These are phyloP conservation scores for Claviceps capensis DNA, from an alignment of 2,329 filamentous ascomycete species.

Conservation along the genomic window DNA sequence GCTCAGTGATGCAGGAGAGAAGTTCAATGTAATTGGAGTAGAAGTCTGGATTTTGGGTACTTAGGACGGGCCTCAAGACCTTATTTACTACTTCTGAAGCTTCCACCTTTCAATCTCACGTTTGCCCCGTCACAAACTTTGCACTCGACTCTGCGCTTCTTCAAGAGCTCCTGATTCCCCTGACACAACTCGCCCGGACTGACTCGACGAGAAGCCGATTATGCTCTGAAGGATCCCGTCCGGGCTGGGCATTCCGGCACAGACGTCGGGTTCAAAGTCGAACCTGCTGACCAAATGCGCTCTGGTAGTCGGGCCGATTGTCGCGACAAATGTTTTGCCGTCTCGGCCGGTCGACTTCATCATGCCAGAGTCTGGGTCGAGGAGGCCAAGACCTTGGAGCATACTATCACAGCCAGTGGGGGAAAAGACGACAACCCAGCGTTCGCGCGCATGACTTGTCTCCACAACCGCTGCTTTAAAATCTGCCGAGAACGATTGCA, in stretches of 20 bases:
- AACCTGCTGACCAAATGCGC: constrained; percentile 56
- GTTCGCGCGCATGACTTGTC: constrained; percentile 25
- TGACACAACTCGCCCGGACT: neutral
- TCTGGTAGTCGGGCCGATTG: constrained; percentile 86
- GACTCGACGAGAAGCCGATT: neutral
- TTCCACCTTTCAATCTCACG: neutral
- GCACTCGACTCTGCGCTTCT: neutral
- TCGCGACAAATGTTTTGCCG: constrained; percentile 53
- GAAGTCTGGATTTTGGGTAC: constrained; percentile 85
- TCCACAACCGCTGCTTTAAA: constrained; percentile 40
- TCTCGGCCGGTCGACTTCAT: constrained; percentile 16
- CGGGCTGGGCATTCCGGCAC: constrained; percentile 67
- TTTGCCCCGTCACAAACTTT: neutral
- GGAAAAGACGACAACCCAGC: constrained; percentile 69
- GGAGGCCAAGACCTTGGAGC: constrained; percentile 37
- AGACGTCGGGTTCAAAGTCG: constrained; percentile 60
- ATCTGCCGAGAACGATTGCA: constrained; percentile 60
- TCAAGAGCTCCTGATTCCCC: neutral
- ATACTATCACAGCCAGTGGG: constrained; percentile 51
- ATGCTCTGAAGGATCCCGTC: constrained; percentile 66
- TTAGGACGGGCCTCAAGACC: constrained; percentile 9
- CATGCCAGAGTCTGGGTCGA: constrained; percentile 33
- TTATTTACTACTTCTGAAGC: neutral
- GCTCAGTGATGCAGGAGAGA: constrained; percentile 80
- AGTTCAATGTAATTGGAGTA: constrained; percentile 81